Evolutionary conservation across 257 asterid genomes (phyloP), one percentile per base, ranked within the genome.

Genomic region (Penstemon newberryi): DNA sequence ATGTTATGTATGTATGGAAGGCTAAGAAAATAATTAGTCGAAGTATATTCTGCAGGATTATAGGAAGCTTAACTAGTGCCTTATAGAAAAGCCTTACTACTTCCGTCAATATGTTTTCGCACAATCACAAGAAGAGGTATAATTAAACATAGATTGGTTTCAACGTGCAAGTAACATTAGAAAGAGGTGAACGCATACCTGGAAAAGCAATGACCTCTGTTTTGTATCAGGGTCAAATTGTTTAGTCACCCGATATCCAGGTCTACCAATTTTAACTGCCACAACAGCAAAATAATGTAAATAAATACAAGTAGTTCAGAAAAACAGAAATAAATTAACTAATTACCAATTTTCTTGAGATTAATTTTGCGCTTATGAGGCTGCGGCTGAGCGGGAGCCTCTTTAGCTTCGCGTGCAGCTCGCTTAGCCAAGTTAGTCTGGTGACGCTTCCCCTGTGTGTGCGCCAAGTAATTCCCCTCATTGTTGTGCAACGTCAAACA

Each of bases 401-500:
- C 96, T 79, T 89, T 94, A 49, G 99, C 97, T 78, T 94, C 99
- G 7, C 97, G 96, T 55, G 99, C 96, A 7, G 97, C 99, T 82
- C 97, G 75, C 84, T 89, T 94, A 10, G 99, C 99, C 86, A 94
- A 83, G 84, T 94, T 94, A 69, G 97, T 94, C 85, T 94, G 97
- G 67, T 94, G 97, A 47, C 99, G 92, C 80, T 94, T 94, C 73
- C 99, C 99, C 76, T 91, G 99, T 3, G 99, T 94, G 56, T 89
- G 99, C 4, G 96, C 97, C 87, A 94, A 82, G 83, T 91, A 94
- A 67, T 94, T 94, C 41, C 99, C 99, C 88, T 91, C 99, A 62
- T 94, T 94, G 78, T 94, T 94, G 83, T 94, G 99, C 78, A 91
- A 72, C 7, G 99, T 91, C 84, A 94, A 83, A 56, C 96, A 94